phyloP scores from a whole-genome alignment of 108 stramenopile species.

The Parietichytrium sp. region DNA sequence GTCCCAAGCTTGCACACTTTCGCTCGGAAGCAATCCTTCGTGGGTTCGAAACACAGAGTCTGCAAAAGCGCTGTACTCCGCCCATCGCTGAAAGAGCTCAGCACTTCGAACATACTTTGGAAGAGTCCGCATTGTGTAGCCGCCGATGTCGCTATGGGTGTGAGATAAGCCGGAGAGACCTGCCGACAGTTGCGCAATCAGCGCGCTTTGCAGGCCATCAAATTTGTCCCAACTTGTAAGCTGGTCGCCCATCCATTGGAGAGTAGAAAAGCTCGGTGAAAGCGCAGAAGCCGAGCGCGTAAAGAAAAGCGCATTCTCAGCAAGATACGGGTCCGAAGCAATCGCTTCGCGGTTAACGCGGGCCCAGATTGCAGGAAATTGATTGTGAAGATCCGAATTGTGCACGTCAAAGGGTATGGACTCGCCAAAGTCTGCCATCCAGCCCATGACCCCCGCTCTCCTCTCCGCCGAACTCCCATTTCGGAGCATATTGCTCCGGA shows the following conservation, averaged over 20 bases:
- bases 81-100: slow-evolving; percentile 6
- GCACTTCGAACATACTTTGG: background rate
- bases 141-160: slow-evolving; percentile 38
- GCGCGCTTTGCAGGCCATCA: slow-evolving; percentile 37
- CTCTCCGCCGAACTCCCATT: background rate
- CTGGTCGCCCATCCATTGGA: slow-evolving; percentile 45
- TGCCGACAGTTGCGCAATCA: background rate
- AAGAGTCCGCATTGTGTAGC: background rate
- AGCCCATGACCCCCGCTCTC: slow-evolving; percentile 11
- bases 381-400: background rate
- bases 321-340: background rate
- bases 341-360: background rate
- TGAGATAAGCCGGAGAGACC: slow-evolving; percentile 19
- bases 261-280: background rate
- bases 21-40: background rate
- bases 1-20: background rate
- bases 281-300: background rate
- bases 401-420: background rate
- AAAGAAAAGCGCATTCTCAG: slow-evolving; percentile 16
- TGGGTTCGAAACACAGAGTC: background rate
- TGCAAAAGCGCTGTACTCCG: slow-evolving; percentile 23
- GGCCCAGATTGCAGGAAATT: slow-evolving; percentile 32
- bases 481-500: background rate
- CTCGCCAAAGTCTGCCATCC: slow-evolving; percentile 46
- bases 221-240: slow-evolving; percentile 5